Evolutionary conservation across 208 protist species (phyloP), one percentile per base, ranked within the genome.

Genomic region (Paratrypanosoma confusum): DNA sequence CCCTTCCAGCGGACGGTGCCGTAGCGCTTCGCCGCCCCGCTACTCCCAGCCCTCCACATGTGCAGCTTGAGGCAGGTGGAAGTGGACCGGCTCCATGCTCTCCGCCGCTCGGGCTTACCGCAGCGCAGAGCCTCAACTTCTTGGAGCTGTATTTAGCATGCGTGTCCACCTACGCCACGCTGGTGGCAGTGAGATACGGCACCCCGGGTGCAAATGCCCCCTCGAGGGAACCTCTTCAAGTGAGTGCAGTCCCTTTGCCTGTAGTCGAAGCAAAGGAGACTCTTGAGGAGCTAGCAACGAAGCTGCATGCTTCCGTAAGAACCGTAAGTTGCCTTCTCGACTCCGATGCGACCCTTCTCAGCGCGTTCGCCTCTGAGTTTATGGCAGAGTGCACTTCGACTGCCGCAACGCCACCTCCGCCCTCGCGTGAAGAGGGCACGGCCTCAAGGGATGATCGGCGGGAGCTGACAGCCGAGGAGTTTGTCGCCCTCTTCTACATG

Each of bases 61-160:
- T n/a, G n/a, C n/a, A n/a, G n/a, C n/a, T n/a, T n/a, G n/a, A n/a
- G n/a, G n/a, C n/a, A n/a, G n/a, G n/a, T n/a, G n/a, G n/a, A n/a
- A n/a, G n/a, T n/a, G n/a, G n/a, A n/a, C n/a, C n/a, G n/a, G n/a
- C n/a, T n/a, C n/a, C n/a, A n/a, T n/a, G n/a, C n/a, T n/a, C n/a
- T n/a, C n/a, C n/a, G n/a, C n/a, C 68, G 14, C 41, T 22, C 33
- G 34, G 48, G 36, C 34, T 69, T 5, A 76, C 62, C 1, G 71
- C 77, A 0, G 65, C 72, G 1, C 73, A 83, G 47, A 83, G 70
- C 34, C 65, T 88, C 2, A 67, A 77, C 59, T 88, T 68, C 42
- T 22, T 81, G 10, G 61, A 74, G 35, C 36, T 68, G 10, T 58
- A 39, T n/a, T 31, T 57, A 24, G 34, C 40, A 28, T 64, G 57